phyloP scores from a whole-genome alignment of 2,329 filamentous ascomycete species.

The Fusarium sp. region DNA sequence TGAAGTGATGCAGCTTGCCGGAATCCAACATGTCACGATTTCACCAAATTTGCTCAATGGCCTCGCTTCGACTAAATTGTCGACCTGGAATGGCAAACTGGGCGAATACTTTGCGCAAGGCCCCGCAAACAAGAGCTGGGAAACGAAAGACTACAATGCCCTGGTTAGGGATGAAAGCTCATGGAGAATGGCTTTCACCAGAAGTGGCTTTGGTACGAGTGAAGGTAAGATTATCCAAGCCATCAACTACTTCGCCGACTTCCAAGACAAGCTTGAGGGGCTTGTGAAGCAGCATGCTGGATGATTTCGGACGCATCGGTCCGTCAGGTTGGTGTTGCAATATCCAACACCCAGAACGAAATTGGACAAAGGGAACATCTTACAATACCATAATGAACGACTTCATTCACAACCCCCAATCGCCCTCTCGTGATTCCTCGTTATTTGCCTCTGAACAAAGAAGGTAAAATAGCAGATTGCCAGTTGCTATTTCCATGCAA shows the following conservation, averaged over 20 bases:
- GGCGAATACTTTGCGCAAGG: conserved; percentile 45
- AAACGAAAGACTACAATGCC: conserved; percentile 31
- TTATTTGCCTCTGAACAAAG: conserved; percentile 14
- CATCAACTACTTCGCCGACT: conserved; percentile 66
- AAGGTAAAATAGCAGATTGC: background rate
- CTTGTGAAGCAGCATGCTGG: conserved; percentile 44
- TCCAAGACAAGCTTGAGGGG: conserved; percentile 61
- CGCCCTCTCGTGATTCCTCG: conserved; percentile 8
- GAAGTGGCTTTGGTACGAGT: conserved; percentile 56
- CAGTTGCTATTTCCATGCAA: background rate
- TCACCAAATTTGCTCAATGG: conserved; percentile 60
- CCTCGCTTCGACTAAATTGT: conserved; percentile 52
- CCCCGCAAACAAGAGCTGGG: conserved; percentile 42
- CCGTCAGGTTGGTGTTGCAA: background rate
- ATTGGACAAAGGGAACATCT: conserved; percentile 10
- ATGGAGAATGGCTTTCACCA: conserved; percentile 62
- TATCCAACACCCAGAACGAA: too few species aligned
- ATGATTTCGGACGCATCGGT: background rate
- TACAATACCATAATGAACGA: conserved; percentile 20
- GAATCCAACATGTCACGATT: conserved; percentile 68
- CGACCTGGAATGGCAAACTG: conserved; percentile 44
- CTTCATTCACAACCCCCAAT: background rate
- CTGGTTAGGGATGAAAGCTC: conserved; percentile 52
- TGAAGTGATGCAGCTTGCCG: conserved; percentile 67
- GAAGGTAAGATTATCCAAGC: conserved; percentile 63